Conservation (phyloP, 345 rosid genomes). For the Ceriops decandra region DNA sequence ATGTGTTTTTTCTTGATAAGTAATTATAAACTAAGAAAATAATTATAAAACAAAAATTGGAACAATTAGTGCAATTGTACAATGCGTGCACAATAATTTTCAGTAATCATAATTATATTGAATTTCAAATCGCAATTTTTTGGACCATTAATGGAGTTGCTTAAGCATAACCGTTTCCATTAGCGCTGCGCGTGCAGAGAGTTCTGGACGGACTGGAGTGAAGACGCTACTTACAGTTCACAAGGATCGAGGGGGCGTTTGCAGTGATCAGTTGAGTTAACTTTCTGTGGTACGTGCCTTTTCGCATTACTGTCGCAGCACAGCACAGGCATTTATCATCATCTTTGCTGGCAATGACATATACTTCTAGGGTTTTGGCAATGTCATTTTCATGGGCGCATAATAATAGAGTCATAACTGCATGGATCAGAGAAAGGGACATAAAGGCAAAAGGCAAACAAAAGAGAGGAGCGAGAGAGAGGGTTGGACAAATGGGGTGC, state of each 20-base stretch:
- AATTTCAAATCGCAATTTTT: too few relatives aligned
- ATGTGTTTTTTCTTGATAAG: too few relatives aligned
- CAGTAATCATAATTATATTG: too few relatives aligned
- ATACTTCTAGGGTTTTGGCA: conserved; percentile 32
- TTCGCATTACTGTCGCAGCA: conserved; percentile 12
- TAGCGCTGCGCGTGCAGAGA: neutral
- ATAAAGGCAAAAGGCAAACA: too few relatives aligned
- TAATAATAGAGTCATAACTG: conserved; percentile 13
- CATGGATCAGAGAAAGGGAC: conserved; percentile 12
- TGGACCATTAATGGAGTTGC: too few relatives aligned
- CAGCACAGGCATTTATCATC: conserved; percentile 12
- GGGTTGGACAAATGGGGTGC: too few relatives aligned
- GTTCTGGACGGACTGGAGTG: neutral
- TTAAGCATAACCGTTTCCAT: neutral
- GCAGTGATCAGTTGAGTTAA: neutral
- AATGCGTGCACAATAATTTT: too few relatives aligned
- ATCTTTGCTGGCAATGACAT: conserved; percentile 1
- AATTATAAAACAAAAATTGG: too few relatives aligned
- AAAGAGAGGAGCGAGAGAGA: too few relatives aligned
- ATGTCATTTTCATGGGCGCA: conserved; percentile 21
- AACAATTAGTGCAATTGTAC: too few relatives aligned
- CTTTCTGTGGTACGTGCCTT: conserved; percentile 14
- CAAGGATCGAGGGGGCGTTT: neutral
- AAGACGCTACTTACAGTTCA: too few relatives aligned
- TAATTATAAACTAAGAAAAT: too few relatives aligned